Evolutionary conservation across 2,329 filamentous ascomycete species (phyloP).

Genomic region (Ascomycota sp.): DNA sequence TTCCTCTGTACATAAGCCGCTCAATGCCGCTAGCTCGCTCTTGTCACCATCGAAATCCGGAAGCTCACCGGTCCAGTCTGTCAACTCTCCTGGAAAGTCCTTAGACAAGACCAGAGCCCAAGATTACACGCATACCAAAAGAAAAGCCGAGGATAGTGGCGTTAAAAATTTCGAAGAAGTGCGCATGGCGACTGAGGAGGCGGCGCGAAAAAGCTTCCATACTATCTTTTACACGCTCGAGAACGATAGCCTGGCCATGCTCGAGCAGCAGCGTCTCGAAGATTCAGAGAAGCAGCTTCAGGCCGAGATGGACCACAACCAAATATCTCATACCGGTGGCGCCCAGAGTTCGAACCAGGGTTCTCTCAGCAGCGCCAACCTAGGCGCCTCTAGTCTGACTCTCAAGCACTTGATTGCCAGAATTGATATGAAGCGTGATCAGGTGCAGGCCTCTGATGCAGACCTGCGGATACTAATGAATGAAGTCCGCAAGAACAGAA

Average conservation of each 20-base stretch:
- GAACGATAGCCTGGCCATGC: conserved; percentile 86
- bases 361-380: conserved; percentile 77
- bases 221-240: conserved; percentile 90
- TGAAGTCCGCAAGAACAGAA: conserved; percentile 91
- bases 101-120: conserved; percentile 31
- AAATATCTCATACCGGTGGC: conserved; percentile 26
- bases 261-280: conserved; percentile 91
- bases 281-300: conserved; percentile 93
- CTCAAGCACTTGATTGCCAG: conserved; percentile 91
- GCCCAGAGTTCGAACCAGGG: conserved; percentile 50
- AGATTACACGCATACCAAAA: conserved; percentile 26
- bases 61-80: conserved; percentile 43
- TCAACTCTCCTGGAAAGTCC: conserved; percentile 38
- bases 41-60: conserved; percentile 52
- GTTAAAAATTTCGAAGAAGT: conserved; percentile 86
- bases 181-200: conserved; percentile 75
- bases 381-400: conserved; percentile 87
- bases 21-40: conserved; percentile 32
- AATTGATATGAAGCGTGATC: conserved; percentile 80
- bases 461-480: conserved; percentile 87
- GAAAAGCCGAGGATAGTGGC: conserved; percentile 65
- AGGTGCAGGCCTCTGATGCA: conserved; percentile 79
- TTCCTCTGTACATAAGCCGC: conserved; percentile 27
- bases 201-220: conserved; percentile 76
- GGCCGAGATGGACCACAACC: conserved; percentile 68